These are phyloP conservation scores for Mimosa pudica DNA, from an alignment of 306 rosid genomes.

Conservation along the genomic window DNA sequence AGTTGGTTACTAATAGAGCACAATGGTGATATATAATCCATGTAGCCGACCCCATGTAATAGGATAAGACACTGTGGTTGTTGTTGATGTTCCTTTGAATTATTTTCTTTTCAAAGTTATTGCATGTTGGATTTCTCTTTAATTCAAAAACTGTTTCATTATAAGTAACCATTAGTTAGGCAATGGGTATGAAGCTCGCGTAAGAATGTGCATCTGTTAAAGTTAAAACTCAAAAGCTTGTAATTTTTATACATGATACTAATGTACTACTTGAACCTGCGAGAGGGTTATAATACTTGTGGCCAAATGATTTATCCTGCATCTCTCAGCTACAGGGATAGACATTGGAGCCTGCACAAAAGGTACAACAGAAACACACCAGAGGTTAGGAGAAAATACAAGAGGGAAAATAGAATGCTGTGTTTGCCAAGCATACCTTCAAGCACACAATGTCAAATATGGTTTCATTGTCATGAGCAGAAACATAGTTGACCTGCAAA, in stretches of 20 bases:
- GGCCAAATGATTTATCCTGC: slow-evolving; percentile 93
- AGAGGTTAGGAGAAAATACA: slow-evolving; percentile 28
- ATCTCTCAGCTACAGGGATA: slow-evolving; percentile 69
- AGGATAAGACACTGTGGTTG: no score
- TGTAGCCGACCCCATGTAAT: no score
- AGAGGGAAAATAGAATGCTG: slow-evolving; percentile 19
- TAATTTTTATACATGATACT: slow-evolving; percentile 29
- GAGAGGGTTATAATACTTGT: slow-evolving; percentile 82
- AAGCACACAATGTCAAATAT: slow-evolving; percentile 84
- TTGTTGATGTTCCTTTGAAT: not conserved
- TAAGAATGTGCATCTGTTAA: not conserved
- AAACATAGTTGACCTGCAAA: slow-evolving; percentile 88
- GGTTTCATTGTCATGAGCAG: slow-evolving; percentile 95
- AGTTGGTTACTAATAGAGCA: not conserved
- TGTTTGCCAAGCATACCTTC: slow-evolving; percentile 59
- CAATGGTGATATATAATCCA: no score
- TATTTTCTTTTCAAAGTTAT: not conserved
- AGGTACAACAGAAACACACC: slow-evolving; percentile 32
- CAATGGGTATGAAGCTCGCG: not conserved
- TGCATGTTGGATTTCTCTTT: not conserved
- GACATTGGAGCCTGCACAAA: slow-evolving; percentile 62
- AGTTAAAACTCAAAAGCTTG: not conserved
- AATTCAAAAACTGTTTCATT: not conserved
- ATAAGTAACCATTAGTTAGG: not conserved
- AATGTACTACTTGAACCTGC: slow-evolving; percentile 59